Conservation (phyloP, 2,329 filamentous ascomycete genomes). For the Apiospora hydei region DNA sequence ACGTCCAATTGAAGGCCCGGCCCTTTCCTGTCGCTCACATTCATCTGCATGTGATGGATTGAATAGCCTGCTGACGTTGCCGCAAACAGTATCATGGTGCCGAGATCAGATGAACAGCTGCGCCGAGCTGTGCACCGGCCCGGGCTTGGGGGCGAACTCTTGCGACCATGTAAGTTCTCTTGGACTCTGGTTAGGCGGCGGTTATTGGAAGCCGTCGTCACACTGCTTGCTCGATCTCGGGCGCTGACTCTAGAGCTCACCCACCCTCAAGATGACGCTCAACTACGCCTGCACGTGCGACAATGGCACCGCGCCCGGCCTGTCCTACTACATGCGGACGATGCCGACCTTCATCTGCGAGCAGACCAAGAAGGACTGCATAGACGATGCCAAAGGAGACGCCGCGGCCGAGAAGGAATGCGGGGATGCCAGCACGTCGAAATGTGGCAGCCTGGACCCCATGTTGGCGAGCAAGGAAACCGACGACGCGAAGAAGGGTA, state of each 20-base stretch:
- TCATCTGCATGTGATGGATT: too few relatives aligned
- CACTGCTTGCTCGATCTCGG: background rate
- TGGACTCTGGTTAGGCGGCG: background rate
- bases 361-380: background rate
- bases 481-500: background rate
- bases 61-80: background rate
- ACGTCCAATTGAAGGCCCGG: background rate
- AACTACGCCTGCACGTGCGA: background rate
- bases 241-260: background rate
- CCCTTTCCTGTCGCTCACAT: background rate
- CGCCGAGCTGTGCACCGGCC: background rate
- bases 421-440: background rate
- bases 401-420: background rate
- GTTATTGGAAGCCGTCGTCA: background rate
- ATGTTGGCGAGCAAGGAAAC: background rate
- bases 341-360: constrained; percentile 23
- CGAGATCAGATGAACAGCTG: constrained; percentile 21
- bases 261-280: background rate
- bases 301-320: constrained; percentile 6
- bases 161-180: constrained; percentile 8
- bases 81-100: constrained; percentile 12
- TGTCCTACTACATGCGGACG: background rate
- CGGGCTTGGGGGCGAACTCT: background rate
- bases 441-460: constrained; percentile 1
- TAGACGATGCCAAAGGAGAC: background rate